Base-by-base conservation (phyloP, 768 basidiomycete genomes). In the Naganishia kalamii region DNA sequence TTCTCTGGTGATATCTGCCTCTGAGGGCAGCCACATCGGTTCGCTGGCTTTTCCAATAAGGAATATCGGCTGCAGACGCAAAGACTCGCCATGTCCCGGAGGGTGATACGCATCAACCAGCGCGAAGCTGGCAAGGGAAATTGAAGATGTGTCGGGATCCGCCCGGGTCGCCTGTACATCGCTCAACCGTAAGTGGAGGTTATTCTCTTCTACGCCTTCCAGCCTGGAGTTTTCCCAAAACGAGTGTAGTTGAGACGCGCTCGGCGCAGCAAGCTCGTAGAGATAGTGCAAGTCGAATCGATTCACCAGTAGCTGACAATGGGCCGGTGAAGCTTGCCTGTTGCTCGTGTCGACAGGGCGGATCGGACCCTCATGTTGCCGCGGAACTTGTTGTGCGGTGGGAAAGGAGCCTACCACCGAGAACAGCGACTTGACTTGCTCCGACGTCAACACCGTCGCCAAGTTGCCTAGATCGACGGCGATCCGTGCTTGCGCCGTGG, bases 401-500 rank as follows among this genome's bases (percentile, higher is more conserved):
- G 43, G 19, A 21, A 57, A 35, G 15, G 54, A 41, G 4, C 54
- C 54, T 3, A 44, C 72, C 67, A n/a, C 72, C 68, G 48, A 68
- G 75, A 60, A 78, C 78, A 25, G 72, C 72, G 57, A 82, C 75
- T 33, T n/a, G 35, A 49, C 37, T 8, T 78, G 76, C 52, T 85
- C 82, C 33, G 83, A 83, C 32, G 71, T 40, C 63, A 65, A 19
- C 48, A 69, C 52, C n/a, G 60, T 51, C 12, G 51, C 52, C 23
- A 35, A 35, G 41, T 49, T 62, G 6, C 35, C 47, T 0, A 70
- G 67, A 60, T 73, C 68, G 32, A 72, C 65, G 17, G 17, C 6
- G 52, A 47, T 44, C 12, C 19, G 35, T 37, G 60, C 37, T 21
- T 54, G 68, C 1, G 69, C 67, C 21, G 59, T 65, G 21, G 65